These are phyloP conservation scores for Candida pseudofarinosa DNA, from an alignment of 805 yeast species.

Conservation along the genomic window DNA sequence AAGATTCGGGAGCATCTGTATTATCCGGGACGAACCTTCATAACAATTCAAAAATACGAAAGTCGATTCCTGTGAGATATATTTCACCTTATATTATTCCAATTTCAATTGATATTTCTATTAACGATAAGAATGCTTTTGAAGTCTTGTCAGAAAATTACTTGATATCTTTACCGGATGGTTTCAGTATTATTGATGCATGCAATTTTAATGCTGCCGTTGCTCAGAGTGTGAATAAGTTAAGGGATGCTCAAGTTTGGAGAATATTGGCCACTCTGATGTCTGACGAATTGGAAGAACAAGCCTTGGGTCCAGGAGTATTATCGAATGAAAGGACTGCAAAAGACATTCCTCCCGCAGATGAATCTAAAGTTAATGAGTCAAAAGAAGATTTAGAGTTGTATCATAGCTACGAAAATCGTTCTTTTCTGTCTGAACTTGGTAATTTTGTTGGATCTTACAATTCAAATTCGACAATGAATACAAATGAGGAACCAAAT, in stretches of 20 bases:
- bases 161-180: slow-evolving; percentile 43
- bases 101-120: slow-evolving; percentile 38
- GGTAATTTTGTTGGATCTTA: slow-evolving; percentile 40
- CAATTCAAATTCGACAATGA: slow-evolving; percentile 39
- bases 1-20: slow-evolving; percentile 23
- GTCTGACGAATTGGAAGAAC: slow-evolving; percentile 33
- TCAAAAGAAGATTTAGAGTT: neutral
- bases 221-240: slow-evolving; percentile 48
- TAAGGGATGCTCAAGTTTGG: slow-evolving; percentile 64
- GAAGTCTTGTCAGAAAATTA: slow-evolving; percentile 49
- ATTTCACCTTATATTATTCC: slow-evolving; percentile 39
- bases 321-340: neutral
- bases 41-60: slow-evolving; percentile 7
- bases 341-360: neutral
- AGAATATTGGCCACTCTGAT: slow-evolving; percentile 43
- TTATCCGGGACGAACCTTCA: slow-evolving; percentile 12
- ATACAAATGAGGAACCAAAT: slow-evolving; percentile 9
- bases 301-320: neutral
- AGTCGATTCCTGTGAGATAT: slow-evolving; percentile 10
- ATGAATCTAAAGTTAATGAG: neutral
- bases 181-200: slow-evolving; percentile 47
- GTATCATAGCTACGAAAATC: slow-evolving; percentile 8
- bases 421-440: slow-evolving; percentile 32
- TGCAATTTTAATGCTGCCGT: slow-evolving; percentile 56
- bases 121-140: slow-evolving; percentile 42